phyloP scores from a whole-genome alignment of 352 stramenopile species.

The Phytophthora fragariaefolia region DNA sequence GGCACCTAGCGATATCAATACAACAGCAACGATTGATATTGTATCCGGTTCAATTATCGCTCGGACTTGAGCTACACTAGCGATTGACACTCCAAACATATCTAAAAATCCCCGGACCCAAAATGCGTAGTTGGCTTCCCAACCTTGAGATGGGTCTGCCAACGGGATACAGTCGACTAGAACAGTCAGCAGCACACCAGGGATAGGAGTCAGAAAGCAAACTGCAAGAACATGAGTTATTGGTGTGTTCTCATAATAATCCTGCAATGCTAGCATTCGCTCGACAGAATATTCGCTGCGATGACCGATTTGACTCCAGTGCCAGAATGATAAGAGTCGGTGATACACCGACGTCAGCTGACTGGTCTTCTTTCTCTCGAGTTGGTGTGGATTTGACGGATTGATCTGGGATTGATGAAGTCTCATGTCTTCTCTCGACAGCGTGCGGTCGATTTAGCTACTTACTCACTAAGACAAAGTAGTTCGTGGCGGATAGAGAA shows the following conservation, averaged over 20 bases:
- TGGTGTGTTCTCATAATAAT: neutral
- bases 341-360: neutral
- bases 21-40: neutral
- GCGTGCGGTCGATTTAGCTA: neutral
- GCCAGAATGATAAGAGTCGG: neutral
- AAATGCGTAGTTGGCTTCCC: neutral
- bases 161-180: neutral
- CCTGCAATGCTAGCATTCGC: neutral
- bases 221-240: neutral
- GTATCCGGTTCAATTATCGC: neutral
- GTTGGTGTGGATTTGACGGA: neutral
- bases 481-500: neutral
- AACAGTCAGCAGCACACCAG: neutral
- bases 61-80: neutral
- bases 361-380: neutral
- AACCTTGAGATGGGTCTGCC: neutral
- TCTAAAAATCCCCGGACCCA: neutral
- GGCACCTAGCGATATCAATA: neutral
- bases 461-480: neutral
- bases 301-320: neutral
- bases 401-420: neutral
- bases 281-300: neutral
- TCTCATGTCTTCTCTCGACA: neutral
- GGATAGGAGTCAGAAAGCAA: neutral
- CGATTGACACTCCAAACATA: neutral